phyloP scores from a whole-genome alignment of 768 basidiomycete genomes.

The Phlegmacium glaucopus region DNA sequence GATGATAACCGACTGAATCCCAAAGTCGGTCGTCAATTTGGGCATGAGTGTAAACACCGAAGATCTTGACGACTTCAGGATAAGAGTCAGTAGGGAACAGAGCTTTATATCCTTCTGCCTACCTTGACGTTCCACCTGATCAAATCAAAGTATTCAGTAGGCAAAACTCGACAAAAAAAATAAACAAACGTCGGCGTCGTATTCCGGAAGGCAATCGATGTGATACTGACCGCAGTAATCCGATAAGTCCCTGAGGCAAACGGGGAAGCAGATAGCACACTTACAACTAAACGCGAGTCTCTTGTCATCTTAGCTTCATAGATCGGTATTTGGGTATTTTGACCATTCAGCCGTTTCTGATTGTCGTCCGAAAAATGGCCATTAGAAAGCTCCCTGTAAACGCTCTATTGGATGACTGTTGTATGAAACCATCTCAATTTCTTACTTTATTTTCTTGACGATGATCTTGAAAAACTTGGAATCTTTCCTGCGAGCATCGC shows the following conservation, averaged over 20 bases:
- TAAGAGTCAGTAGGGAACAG: too few species aligned
- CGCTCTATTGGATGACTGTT: neutral
- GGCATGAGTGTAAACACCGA: slow-evolving; percentile 38
- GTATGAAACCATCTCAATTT: neutral
- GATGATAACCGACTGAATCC: slow-evolving; percentile 34
- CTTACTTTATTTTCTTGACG: slow-evolving; percentile 67
- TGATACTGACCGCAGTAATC: slow-evolving; percentile 37
- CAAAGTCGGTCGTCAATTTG: slow-evolving; percentile 35
- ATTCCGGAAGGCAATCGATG: slow-evolving; percentile 42
- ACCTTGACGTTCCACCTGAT: slow-evolving; percentile 30
- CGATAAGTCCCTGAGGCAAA: neutral
- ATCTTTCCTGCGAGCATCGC: slow-evolving; percentile 43
- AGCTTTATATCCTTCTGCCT: neutral
- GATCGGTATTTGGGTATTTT: slow-evolving; percentile 47
- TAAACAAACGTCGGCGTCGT: slow-evolving; percentile 23
- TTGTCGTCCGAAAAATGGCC: slow-evolving; percentile 70
- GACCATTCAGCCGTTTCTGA: slow-evolving; percentile 53
- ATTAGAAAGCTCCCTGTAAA: slow-evolving; percentile 57
- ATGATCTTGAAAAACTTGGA: slow-evolving; percentile 47
- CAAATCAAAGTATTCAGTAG: neutral
- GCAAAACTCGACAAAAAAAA: neutral
- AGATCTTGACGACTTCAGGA: slow-evolving; percentile 29
- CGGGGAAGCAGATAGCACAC: slow-evolving; percentile 13
- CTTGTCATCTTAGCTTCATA: slow-evolving; percentile 67
- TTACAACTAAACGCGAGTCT: slow-evolving; percentile 48